Conservation (phyloP, 2,329 filamentous ascomycete species). For the Remersonia thermophila region DNA sequence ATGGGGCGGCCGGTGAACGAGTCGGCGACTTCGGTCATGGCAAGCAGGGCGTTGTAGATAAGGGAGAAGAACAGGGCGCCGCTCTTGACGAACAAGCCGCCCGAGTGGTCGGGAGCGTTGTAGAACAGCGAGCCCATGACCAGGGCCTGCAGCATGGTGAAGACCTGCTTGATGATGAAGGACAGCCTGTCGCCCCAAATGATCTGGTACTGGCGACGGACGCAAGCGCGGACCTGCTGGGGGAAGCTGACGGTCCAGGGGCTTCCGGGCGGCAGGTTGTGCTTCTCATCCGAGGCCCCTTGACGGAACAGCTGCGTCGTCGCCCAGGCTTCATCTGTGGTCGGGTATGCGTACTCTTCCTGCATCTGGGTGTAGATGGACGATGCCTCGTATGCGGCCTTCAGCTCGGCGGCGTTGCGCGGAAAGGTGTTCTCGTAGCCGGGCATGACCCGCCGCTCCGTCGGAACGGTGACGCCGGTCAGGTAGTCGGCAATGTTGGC, state of each 20-base stretch:
- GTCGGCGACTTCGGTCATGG: slow-evolving; percentile 57
- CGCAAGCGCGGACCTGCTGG: slow-evolving; percentile 56
- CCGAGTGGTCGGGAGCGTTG: slow-evolving; percentile 45
- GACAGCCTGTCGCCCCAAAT: slow-evolving; percentile 63
- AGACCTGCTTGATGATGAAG: slow-evolving; percentile 65
- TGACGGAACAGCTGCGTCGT: slow-evolving; percentile 42
- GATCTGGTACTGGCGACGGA: slow-evolving; percentile 66
- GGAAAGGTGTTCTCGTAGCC: slow-evolving; percentile 31
- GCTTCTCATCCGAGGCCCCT: slow-evolving; percentile 40
- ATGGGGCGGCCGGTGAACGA: slow-evolving; percentile 49
- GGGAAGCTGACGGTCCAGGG: slow-evolving; percentile 48
- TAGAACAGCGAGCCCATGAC: slow-evolving; percentile 74
- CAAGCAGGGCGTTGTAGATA: slow-evolving; percentile 48
- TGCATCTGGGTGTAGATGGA: slow-evolving; percentile 37
- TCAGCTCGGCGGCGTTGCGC: slow-evolving; percentile 32
- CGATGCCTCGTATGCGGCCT: slow-evolving; percentile 38
- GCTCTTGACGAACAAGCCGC: slow-evolving; percentile 48
- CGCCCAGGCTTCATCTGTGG: slow-evolving; percentile 32
- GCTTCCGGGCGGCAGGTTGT: slow-evolving; percentile 40
- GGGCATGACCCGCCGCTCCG: slow-evolving; percentile 49
- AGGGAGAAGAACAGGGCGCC: slow-evolving; percentile 39
- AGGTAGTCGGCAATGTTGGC: slow-evolving; percentile 55
- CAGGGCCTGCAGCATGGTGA: slow-evolving; percentile 59
- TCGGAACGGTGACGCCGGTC: slow-evolving; percentile 53
- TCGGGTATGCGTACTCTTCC: slow-evolving; percentile 45